Base-by-base conservation (phyloP, 2,329 filamentous ascomycete genomes). In the Fusarium sp. region DNA sequence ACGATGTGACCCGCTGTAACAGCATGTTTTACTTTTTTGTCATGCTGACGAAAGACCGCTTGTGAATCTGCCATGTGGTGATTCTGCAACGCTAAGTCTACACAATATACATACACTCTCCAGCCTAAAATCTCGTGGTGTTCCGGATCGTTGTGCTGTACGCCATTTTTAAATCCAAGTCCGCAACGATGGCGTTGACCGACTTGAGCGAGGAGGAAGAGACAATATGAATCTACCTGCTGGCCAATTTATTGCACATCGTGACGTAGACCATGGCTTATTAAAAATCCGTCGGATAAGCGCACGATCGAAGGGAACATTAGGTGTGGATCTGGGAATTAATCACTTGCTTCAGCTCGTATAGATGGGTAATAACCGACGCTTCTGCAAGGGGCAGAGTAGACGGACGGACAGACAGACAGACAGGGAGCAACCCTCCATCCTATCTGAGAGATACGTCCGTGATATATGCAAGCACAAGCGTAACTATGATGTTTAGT, bases 321-420 rank as follows among this genome's bases (percentile, higher is more conserved):
- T 61, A 44, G 45, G 45, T 42, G 65, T 70, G 69, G 69, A 60
- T 45, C 48, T 53, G 32, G 44, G 30, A 24, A 30, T 44, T 41
- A 41, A n/a, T 41, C 29, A 37, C 44, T 16, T 52, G 32, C 40
- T 65, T 46, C 27, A 48, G 51, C 51, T 61, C 48, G 20, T 34
- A 52, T 22, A 32, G 30, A 10, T 27, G 27, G 46, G 37, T 42
- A 57, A 57, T 48, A 63, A 29, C 54, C 65, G 56, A 72, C 67
- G 53, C 57, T 70, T 71, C 69, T 71, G 69, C 69, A 71, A 72
- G 69, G 69, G 69, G 29, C 46, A 53, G 20, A 41, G 45, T 24
- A 45, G 32, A 46, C 24, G 24, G 47, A 29, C 42, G 24, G 34
- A n/a, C 34, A 7, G 18, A 34, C 30, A 16, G 32, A 46, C 24